A percentile compares a stretch with the other conserved stretches of the same genome.
phyloP scores from a whole-genome alignment of 352 stramenopile genomes.

The Globisporangium cylindrosporum region DNA sequence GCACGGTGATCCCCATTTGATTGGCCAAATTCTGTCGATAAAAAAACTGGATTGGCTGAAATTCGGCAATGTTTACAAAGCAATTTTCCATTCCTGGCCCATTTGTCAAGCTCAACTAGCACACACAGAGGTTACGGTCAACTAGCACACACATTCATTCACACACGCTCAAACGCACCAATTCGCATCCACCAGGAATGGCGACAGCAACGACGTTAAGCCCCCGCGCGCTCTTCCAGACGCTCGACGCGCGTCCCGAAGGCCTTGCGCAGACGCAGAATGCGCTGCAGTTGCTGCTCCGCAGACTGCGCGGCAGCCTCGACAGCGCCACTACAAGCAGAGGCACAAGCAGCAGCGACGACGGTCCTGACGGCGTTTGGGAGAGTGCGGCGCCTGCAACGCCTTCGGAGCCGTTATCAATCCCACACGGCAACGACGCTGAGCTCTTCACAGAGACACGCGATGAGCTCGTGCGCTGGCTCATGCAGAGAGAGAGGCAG shows the following conservation, averaged over 20 bases:
- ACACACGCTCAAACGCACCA: no score
- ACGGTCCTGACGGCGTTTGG: not conserved
- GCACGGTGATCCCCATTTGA: no score
- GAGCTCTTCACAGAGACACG: not conserved
- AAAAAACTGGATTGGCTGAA: no score
- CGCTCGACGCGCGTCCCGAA: not conserved
- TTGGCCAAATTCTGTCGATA: no score
- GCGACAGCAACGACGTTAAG: not conserved
- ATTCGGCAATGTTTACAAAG: no score
- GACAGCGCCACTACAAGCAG: no score
- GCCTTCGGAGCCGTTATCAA: not conserved
- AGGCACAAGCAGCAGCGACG: not conserved
- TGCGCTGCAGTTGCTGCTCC: constrained; percentile 1
- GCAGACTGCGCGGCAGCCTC: not conserved
- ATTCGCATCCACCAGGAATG: not conserved
- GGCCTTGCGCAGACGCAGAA: not conserved
- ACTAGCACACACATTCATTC: no score
- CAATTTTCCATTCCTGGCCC: no score
- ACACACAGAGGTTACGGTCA: no score
- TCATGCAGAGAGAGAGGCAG: not conserved
- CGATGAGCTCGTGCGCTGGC: constrained; percentile 6
- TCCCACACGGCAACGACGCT: not conserved
- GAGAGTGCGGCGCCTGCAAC: constrained; percentile 1
- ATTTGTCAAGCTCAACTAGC: no score
- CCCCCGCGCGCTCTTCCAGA: not conserved